Percentiles rank a stretch among this genome's conserved stretches.
Conservation (phyloP, 345 rosid species). For the Hibiscus mutabilis region DNA sequence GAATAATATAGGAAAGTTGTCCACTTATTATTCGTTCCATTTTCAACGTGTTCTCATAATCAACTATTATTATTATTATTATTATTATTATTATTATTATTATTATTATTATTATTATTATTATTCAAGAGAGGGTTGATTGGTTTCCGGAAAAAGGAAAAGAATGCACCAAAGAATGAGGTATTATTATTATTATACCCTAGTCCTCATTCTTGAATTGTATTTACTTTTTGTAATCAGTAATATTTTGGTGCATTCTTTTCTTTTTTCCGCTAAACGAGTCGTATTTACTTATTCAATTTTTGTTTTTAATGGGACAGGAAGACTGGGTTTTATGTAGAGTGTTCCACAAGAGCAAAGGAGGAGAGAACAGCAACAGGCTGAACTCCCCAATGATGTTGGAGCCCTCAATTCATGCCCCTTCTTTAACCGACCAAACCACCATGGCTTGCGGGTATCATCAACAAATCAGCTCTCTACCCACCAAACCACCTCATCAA, state of each 20-base stretch:
- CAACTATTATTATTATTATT: too few relatives aligned
- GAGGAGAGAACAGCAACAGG: slow-evolving; percentile 16
- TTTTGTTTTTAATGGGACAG: slow-evolving; percentile 24
- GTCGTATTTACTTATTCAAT: too few relatives aligned
- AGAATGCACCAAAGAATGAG: too few relatives aligned
- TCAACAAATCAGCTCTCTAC: slow-evolving; percentile 20
- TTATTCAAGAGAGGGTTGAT: too few relatives aligned
- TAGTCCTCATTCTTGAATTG: too few relatives aligned
- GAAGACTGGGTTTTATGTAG: slow-evolving; percentile 97
- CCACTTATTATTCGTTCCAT: slow-evolving; percentile 5
- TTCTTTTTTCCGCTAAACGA: too few relatives aligned
- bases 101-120: too few relatives aligned
- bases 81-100: too few relatives aligned
- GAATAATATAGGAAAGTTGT: not conserved
- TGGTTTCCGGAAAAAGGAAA: too few relatives aligned
- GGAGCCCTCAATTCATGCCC: slow-evolving; percentile 17
- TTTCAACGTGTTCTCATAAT: slow-evolving; percentile 17
- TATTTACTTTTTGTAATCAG: too few relatives aligned
- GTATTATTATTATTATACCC: too few relatives aligned
- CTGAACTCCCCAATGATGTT: slow-evolving; percentile 26
- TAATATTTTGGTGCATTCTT: too few relatives aligned
- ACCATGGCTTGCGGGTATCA: slow-evolving; percentile 18
- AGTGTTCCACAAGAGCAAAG: slow-evolving; percentile 71
- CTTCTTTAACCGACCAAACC: slow-evolving; percentile 8
- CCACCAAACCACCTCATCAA: slow-evolving; percentile 23